Conservation (phyloP, 1,139 yeast species). For the Kodamaea anthophila region DNA sequence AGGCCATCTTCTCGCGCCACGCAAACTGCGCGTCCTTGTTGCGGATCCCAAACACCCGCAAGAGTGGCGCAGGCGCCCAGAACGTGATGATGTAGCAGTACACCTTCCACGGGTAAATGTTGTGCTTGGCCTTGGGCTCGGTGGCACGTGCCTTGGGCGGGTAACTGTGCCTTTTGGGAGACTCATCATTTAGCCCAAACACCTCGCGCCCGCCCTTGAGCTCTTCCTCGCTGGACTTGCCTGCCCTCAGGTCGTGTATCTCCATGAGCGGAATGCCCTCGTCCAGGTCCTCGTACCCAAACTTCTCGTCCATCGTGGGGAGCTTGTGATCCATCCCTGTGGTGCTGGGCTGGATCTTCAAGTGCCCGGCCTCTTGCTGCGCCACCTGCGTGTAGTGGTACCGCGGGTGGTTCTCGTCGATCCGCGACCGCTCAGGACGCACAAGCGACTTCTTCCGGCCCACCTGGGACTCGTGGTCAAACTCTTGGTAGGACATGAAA, state of each 20-base stretch:
- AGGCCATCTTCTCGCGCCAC: conserved; percentile 93
- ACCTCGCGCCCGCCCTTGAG: conserved; percentile 43
- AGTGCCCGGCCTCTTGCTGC: conserved; percentile 57
- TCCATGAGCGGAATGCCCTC: conserved; percentile 47
- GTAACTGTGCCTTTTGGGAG: not conserved
- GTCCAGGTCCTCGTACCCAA: conserved; percentile 18
- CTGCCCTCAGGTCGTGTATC: conserved; percentile 16
- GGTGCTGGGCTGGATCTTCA: conserved; percentile 61
- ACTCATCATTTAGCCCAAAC: conserved; percentile 58
- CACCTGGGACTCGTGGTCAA: conserved; percentile 44
- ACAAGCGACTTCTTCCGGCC: conserved; percentile 63
- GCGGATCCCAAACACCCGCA: conserved; percentile 69
- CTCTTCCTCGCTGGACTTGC: conserved; percentile 5
- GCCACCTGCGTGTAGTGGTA: conserved; percentile 81
- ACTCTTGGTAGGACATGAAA: conserved; percentile 28
- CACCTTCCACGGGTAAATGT: conserved; percentile 66
- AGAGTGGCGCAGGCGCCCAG: conserved; percentile 82
- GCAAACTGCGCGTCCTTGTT: conserved; percentile 84
- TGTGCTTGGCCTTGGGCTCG: conserved; percentile 16
- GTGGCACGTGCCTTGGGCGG: conserved; percentile 14
- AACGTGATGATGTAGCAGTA: conserved; percentile 79
- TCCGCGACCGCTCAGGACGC: conserved; percentile 71
- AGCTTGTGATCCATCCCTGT: conserved; percentile 64
- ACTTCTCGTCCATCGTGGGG: conserved; percentile 1
- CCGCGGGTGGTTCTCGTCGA: conserved; percentile 64